phyloP scores from a whole-genome alignment of 495 filamentous ascomycete genomes.

The Penicillium subrubescens region DNA sequence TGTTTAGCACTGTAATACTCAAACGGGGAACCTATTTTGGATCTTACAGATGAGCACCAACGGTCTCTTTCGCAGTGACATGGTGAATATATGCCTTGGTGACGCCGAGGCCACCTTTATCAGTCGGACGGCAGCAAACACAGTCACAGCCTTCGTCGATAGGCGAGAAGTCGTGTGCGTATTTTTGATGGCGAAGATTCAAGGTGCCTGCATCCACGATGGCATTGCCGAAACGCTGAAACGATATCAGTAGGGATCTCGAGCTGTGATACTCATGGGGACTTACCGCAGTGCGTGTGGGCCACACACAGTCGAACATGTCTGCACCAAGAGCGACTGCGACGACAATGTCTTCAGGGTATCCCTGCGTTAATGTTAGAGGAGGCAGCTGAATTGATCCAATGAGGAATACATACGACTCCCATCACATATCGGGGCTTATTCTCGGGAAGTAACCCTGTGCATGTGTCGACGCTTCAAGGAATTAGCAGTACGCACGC shows the following conservation, averaged over 20 bases:
- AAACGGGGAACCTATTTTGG: background rate
- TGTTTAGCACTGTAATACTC: background rate
- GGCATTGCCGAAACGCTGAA: slow-evolving; percentile 82
- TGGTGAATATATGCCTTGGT: slow-evolving; percentile 91
- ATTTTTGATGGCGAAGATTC: slow-evolving; percentile 78
- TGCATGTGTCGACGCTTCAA: slow-evolving; percentile 78
- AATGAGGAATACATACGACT: slow-evolving; percentile 57
- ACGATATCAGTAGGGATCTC: background rate
- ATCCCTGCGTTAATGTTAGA: slow-evolving; percentile 57
- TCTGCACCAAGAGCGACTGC: slow-evolving; percentile 91
- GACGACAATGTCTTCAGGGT: slow-evolving; percentile 92
- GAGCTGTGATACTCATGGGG: background rate
- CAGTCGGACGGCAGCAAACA: slow-evolving; percentile 67
- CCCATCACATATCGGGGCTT: slow-evolving; percentile 99
- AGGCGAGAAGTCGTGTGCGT: slow-evolving; percentile 76
- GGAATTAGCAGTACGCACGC: slow-evolving; percentile 8
- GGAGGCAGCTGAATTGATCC: background rate
- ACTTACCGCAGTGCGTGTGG: slow-evolving; percentile 81
- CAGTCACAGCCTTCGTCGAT: slow-evolving; percentile 83
- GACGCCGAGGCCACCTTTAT: slow-evolving; percentile 76
- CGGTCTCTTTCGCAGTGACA: slow-evolving; percentile 90
- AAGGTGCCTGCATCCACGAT: slow-evolving; percentile 78
- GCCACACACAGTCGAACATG: slow-evolving; percentile 99
- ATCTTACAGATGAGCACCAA: slow-evolving; percentile 79
- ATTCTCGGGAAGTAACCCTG: slow-evolving; percentile 76